Evolutionary conservation across 2,329 filamentous ascomycete genomes (phyloP), one percentile per base, ranked within the genome.

Genomic region (Mycosphaerella arachidis): DNA sequence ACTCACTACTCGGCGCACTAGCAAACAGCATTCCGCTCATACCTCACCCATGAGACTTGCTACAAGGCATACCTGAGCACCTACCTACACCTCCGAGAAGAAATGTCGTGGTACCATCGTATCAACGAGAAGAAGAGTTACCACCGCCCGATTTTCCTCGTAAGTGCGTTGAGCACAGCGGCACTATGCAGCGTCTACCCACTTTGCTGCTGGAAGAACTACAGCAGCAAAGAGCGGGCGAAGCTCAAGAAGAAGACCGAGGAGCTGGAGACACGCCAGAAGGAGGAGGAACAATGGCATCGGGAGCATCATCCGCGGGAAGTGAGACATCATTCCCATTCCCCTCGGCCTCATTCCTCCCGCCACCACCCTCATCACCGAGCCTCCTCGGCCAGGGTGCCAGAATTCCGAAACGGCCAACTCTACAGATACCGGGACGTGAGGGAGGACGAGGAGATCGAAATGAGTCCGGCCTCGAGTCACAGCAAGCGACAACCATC

Each of bases 131-230:
- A 71, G 56, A 65, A 69, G 56, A 68, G 66, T 57, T 70, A 72
- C 54, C 71, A 71, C 51, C 70, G 70, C 53, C 67, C 64, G 3
- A 66, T 73, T 29, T 74, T 74, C 58, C 62, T 73, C 37, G 53
- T 63, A 33, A 67, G 65, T 16, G 65, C 71, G 3, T 53, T 74
- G 4, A 63, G 59, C n/a, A 60, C 68, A 29, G 72, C 72, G 24
- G 71, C 67, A 63, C 50, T 71, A 65, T 75, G 73, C 70, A 73
- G 71, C 62, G 50, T 72, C 48, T 71, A 72, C 57, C 72, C 72
- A 13, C 46, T 71, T 50, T 67, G 66, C 56, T 73, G 72, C 59
- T 74, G 73, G 69, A 69, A 73, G 66, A 70, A 70, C 55, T 70
- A 70, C 70, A 72, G 70, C 63, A 64, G 61, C 61, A 72, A 71